Percentiles rank a stretch among this genome's conserved stretches.
These are phyloP conservation scores for Ascosphaera pollenicola DNA, from an alignment of 2,329 filamentous ascomycete genomes.

Conservation along the genomic window DNA sequence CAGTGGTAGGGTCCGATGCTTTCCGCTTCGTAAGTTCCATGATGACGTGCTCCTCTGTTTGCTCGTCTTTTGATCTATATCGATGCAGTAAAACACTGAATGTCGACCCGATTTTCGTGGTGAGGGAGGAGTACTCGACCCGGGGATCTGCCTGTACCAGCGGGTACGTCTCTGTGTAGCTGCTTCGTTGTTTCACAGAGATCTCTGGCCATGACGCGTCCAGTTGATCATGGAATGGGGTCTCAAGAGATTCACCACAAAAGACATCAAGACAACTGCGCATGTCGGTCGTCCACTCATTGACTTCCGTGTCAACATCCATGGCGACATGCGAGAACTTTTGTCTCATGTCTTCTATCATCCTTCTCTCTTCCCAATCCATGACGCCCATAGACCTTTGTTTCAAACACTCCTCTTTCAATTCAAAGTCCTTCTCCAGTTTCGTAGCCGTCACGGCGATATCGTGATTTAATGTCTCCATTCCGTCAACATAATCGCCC, in stretches of 20 bases:
- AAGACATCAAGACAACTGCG: not conserved
- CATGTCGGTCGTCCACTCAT: not conserved
- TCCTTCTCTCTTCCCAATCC: constrained; percentile 28
- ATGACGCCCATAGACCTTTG: constrained; percentile 44
- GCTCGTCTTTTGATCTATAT: constrained; percentile 5
- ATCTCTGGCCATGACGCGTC: constrained; percentile 43
- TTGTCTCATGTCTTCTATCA: not conserved
- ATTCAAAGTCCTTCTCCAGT: constrained; percentile 34
- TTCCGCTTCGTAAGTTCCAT: constrained; percentile 13
- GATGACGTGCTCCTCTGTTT: constrained; percentile 9
- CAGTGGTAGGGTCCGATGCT: constrained; percentile 5
- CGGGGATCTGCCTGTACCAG: constrained; percentile 30
- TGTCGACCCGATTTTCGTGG: constrained; percentile 14
- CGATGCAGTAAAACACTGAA: constrained; percentile 10
- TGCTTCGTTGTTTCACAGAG: constrained; percentile 27
- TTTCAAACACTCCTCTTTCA: constrained; percentile 41
- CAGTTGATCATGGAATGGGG: constrained; percentile 22
- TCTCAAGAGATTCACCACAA: constrained; percentile 5
- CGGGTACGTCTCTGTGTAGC: constrained; percentile 31
- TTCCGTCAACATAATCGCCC: constrained; percentile 52
- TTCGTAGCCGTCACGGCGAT: constrained; percentile 19
- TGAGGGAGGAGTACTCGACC: constrained; percentile 22
- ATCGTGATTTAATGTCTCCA: constrained; percentile 55
- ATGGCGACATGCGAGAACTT: not conserved
- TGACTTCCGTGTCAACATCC: not conserved